Base-by-base conservation (phyloP, 208 protist species). In the Trypanosomatidae sp. region DNA sequence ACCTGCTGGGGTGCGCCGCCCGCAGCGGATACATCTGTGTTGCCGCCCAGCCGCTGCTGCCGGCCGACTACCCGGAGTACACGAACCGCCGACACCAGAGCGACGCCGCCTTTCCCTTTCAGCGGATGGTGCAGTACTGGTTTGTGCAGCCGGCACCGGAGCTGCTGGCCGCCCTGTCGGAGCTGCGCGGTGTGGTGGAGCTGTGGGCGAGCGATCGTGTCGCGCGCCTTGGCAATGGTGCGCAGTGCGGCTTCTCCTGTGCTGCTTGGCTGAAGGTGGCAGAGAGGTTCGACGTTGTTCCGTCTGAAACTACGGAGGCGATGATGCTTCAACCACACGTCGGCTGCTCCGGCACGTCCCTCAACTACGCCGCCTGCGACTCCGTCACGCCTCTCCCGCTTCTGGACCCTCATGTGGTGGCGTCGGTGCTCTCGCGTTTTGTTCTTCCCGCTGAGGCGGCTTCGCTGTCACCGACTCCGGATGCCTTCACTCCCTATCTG, bases 61-160 rank as follows among this genome's bases (percentile, higher is more conserved):
- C 66, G 17, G 22, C 19, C 0, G 82, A 89, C 30, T 91, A 80
- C 52, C 82, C 84, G 0, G 74, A 83, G 33, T 89, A 88, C 71
- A 77, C 64, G 12, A 83, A 86, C 71, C 69, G 77, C 1, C 81
- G 87, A 13, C 84, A 89, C 33, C 87, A 91, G 69, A 86, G 79
- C 58, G 82, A 89, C 71, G 62, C 84, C 15, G 73, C 77, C 6
- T 91, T 91, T 77, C 87, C 84, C 0, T 91, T 79, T 67, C 30
- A 67, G n/a, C 43, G 52, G 33, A 91, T 91, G 87, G 81, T 85
- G 22, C 87, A 91, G 73, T 91, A 81, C 70, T 89, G 83, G 73
- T 87, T 91, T 74, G 77, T 86, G 13, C 17, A 25, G 1, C 39
- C 44, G 4, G 13, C 47, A 4, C 12, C 52, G 0, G 62, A 10